These are phyloP conservation scores for Tolypocladium sp. DNA, from an alignment of 2,329 filamentous ascomycete species.

Conservation along the genomic window DNA sequence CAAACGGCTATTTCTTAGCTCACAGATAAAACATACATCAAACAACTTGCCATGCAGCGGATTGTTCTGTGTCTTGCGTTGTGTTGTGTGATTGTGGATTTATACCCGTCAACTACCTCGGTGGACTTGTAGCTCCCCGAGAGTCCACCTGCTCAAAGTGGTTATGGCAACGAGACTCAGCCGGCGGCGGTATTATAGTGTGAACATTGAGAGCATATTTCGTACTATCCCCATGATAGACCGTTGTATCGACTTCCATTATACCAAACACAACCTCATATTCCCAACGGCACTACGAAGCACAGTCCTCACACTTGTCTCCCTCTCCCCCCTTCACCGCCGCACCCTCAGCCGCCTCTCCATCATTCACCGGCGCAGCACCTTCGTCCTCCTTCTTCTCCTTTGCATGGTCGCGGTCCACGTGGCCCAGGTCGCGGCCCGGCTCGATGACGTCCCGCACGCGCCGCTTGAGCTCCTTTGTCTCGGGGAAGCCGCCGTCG, in stretches of 20 bases:
- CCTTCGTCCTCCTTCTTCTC: conserved; percentile 1
- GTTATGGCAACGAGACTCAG: background rate
- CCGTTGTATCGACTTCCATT: too few species aligned
- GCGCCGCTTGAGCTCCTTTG: conserved; percentile 79
- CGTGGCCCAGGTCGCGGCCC: conserved; percentile 68
- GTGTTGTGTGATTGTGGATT: conserved; percentile 1
- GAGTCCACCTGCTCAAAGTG: background rate
- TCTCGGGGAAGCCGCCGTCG: conserved; percentile 88
- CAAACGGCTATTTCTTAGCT: conserved; percentile 33
- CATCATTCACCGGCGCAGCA: conserved; percentile 1
- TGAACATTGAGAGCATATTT: too few species aligned
- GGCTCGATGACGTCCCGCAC: conserved; percentile 80
- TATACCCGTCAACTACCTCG: background rate
- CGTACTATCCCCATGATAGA: background rate
- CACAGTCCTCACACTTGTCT: conserved; percentile 16
- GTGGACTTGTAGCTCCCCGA: background rate
- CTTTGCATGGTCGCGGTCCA: conserved; percentile 45
- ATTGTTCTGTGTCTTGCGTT: background rate
- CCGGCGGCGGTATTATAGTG: background rate
- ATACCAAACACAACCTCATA: background rate
- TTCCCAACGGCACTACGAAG: background rate
- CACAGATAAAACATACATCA: conserved; percentile 28
- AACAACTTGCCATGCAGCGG: background rate
- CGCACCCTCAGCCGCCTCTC: background rate
- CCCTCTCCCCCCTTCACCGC: background rate